These are phyloP conservation scores for Pseudogymnoascus destructans DNA, from an alignment of 2,329 filamentous ascomycete species.

Conservation along the genomic window DNA sequence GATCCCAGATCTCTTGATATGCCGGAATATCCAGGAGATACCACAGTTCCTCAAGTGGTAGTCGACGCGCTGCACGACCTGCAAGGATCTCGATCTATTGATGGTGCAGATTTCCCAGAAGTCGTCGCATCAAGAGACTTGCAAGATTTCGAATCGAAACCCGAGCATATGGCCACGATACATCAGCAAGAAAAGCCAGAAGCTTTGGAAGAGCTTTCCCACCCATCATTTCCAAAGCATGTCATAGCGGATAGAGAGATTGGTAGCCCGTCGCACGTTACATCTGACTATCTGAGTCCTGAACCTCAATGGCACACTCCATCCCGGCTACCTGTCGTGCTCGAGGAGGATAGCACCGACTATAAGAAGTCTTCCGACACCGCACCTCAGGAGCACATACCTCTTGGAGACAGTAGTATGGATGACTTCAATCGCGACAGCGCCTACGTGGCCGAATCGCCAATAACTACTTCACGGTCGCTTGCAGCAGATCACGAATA, in stretches of 20 bases:
- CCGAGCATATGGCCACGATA: not conserved
- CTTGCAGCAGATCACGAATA: not conserved
- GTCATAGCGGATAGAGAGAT: not conserved
- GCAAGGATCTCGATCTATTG: not conserved
- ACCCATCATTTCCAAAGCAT: not conserved
- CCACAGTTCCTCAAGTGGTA: not conserved
- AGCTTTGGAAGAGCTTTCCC: not conserved
- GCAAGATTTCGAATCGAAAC: not conserved
- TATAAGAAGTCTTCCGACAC: not conserved
- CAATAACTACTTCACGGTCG: conserved; percentile 22
- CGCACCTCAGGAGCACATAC: not conserved
- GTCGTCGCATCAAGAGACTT: not conserved
- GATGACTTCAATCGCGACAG: conserved; percentile 36
- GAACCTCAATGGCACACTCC: conserved; percentile 6
- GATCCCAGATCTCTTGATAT: not conserved
- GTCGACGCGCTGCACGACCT: not conserved
- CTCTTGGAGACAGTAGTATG: conserved; percentile 12
- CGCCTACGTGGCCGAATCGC: conserved; percentile 35
- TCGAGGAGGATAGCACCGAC: not conserved
- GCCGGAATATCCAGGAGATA: not conserved
- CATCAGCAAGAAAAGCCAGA: not conserved
- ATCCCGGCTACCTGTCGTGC: not conserved
- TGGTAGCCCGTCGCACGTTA: not conserved
- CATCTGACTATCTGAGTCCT: conserved; percentile 1
- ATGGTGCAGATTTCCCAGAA: not conserved